Conservation (phyloP, 2,329 filamentous ascomycete species). For the Elsinoe perseae region DNA sequence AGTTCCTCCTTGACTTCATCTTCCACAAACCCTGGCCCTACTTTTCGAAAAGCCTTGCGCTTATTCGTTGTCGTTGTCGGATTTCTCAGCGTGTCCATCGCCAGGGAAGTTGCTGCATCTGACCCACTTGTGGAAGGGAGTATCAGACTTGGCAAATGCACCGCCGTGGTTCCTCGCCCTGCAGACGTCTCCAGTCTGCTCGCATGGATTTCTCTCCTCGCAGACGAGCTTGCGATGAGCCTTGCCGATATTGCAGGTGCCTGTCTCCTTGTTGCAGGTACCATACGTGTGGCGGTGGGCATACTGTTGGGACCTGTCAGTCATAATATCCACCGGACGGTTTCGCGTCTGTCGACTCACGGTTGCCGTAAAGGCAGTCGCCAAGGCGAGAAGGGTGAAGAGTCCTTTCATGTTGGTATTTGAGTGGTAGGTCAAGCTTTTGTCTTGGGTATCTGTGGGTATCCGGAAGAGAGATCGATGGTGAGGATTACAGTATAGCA, state of each 20-base stretch:
- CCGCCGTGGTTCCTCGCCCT: not conserved
- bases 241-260: not conserved
- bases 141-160: not conserved
- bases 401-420: not conserved
- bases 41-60: too few relatives aligned
- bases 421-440: too few relatives aligned
- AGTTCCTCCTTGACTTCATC: not conserved
- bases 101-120: not conserved
- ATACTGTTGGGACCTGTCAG: not conserved
- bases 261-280: not conserved
- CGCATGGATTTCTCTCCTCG: not conserved
- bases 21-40: too few relatives aligned
- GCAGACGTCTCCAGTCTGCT: not conserved
- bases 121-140: not conserved
- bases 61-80: too few relatives aligned
- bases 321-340: not conserved
- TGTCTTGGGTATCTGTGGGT: too few relatives aligned
- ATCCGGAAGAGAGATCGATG: too few relatives aligned
- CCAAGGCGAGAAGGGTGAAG: not conserved
- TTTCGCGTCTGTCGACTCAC: not conserved
- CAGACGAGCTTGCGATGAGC: not conserved
- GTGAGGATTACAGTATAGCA: too few relatives aligned
- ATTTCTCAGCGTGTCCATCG: too few relatives aligned
- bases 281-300: not conserved
- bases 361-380: not conserved